Conservation (phyloP, 306 rosid species). For the Vigna reflexopilosa region DNA sequence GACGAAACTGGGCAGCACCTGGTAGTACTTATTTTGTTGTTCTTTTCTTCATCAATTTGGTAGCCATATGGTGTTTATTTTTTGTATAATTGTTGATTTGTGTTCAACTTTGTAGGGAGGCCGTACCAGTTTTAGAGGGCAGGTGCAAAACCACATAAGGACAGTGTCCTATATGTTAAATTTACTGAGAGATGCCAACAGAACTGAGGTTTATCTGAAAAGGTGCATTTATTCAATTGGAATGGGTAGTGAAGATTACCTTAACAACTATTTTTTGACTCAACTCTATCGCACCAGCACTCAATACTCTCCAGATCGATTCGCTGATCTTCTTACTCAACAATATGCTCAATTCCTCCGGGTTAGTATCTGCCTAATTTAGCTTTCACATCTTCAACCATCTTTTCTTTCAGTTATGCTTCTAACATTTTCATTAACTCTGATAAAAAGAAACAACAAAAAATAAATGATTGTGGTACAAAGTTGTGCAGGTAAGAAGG, state of each 20-base stretch:
- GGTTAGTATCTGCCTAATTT: constrained; percentile 45
- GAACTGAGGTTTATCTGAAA: constrained; percentile 64
- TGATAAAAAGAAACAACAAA: neutral
- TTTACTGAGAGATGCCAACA: constrained; percentile 57
- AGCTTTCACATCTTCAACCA: too few species aligned
- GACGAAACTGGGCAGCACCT: constrained; percentile 92
- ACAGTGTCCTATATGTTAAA: constrained; percentile 71
- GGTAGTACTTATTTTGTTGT: constrained; percentile 57
- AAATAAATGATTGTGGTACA: neutral
- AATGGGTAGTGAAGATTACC: constrained; percentile 91
- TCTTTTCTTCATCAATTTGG: neutral
- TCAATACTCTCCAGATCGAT: constrained; percentile 69
- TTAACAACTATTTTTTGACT: constrained; percentile 96
- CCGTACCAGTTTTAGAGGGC: constrained; percentile 76
- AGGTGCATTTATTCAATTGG: constrained; percentile 89
- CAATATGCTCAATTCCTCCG: constrained; percentile 62
- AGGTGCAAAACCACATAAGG: constrained; percentile 70
- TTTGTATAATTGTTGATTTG: neutral
- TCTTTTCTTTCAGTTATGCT: too few species aligned
- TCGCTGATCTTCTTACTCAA: constrained; percentile 67
- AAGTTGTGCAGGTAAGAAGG: neutral
- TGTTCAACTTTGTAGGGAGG: constrained; percentile 60
- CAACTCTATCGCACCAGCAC: constrained; percentile 58
- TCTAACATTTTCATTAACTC: too few species aligned
- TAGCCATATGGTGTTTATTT: neutral